phyloP scores from a whole-genome alignment of 805 yeast species.

The Metschnikowia sp. region DNA sequence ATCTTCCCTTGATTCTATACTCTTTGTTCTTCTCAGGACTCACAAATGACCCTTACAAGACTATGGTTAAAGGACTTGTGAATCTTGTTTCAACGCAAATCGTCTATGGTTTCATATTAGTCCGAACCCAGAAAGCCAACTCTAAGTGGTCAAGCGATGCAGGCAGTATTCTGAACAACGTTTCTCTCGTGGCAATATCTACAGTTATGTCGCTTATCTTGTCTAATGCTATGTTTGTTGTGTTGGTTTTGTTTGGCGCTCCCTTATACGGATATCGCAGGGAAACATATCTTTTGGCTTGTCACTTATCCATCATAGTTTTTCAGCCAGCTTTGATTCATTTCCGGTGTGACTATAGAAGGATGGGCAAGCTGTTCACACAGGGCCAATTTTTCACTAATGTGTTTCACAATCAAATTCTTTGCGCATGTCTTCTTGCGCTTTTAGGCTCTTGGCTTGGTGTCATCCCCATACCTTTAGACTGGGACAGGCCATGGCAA shows the following conservation, averaged over 20 bases:
- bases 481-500: constrained; percentile 99
- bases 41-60: constrained; percentile 20
- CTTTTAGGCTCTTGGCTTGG: constrained; percentile 85
- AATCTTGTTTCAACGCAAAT: constrained; percentile 23
- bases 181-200: constrained; percentile 10
- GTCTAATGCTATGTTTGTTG: constrained; percentile 37
- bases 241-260: constrained; percentile 71
- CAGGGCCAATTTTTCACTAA: constrained; percentile 26
- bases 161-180: constrained; percentile 6
- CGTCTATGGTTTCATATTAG: constrained; percentile 18
- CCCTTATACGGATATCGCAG: constrained; percentile 54
- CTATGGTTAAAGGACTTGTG: constrained; percentile 26
- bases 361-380: constrained; percentile 23
- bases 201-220: constrained; percentile 29
- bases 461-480: constrained; percentile 89
- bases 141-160: background rate
- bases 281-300: constrained; percentile 59
- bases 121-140: background rate
- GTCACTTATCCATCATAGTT: constrained; percentile 58
- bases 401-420: constrained; percentile 25
- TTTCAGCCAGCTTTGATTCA: constrained; percentile 61
- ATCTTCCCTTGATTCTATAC: constrained; percentile 23
- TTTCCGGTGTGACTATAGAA: constrained; percentile 49
- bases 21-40: constrained; percentile 33
- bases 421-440: constrained; percentile 26